These are phyloP conservation scores for Chrysoporthe puriensis DNA, from an alignment of 2,329 filamentous ascomycete genomes.

Conservation along the genomic window DNA sequence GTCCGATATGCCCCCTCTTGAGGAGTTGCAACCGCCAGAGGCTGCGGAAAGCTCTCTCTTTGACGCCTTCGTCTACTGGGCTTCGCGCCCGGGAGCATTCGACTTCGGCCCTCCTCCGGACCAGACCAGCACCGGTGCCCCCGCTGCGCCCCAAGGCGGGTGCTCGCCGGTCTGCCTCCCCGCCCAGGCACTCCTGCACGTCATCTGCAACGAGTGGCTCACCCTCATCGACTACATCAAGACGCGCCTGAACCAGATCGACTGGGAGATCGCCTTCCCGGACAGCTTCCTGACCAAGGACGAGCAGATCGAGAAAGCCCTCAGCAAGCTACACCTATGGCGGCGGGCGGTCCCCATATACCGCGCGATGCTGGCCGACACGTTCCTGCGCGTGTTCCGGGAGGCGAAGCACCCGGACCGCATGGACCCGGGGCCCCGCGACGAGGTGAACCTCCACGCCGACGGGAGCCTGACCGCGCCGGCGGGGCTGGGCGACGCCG, in stretches of 20 bases:
- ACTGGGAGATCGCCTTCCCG: slow-evolving; percentile 35
- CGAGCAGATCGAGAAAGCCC: slow-evolving; percentile 31
- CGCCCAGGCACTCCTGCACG: slow-evolving; percentile 33
- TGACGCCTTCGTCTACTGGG: slow-evolving; percentile 36
- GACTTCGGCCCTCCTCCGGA: not conserved
- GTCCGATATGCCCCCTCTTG: slow-evolving; percentile 1
- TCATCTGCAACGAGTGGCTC: slow-evolving; percentile 35
- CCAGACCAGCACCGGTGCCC: not conserved
- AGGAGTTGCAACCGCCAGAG: not conserved
- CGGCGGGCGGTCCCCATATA: slow-evolving; percentile 34
- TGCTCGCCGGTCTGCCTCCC: slow-evolving; percentile 30
- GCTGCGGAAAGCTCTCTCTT: slow-evolving; percentile 27
- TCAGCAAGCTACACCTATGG: slow-evolving; percentile 35
- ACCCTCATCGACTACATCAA: slow-evolving; percentile 37
- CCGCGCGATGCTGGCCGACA: slow-evolving; percentile 36
- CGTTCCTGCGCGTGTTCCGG: slow-evolving; percentile 30
- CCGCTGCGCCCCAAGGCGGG: not conserved
- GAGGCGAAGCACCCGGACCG: slow-evolving; percentile 20
- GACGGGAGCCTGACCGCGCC: not conserved
- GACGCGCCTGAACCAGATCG: slow-evolving; percentile 35
- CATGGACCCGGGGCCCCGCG: slow-evolving; percentile 13
- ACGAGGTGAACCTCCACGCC: not conserved
- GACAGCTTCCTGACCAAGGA: slow-evolving; percentile 31
- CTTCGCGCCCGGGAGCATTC: slow-evolving; percentile 29
- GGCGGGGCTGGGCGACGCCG: not conserved